Percentiles rank a stretch among this genome's conserved stretches.
Conservation (phyloP, 176 grass and related monocot species). For the Elymus sibiricus region DNA sequence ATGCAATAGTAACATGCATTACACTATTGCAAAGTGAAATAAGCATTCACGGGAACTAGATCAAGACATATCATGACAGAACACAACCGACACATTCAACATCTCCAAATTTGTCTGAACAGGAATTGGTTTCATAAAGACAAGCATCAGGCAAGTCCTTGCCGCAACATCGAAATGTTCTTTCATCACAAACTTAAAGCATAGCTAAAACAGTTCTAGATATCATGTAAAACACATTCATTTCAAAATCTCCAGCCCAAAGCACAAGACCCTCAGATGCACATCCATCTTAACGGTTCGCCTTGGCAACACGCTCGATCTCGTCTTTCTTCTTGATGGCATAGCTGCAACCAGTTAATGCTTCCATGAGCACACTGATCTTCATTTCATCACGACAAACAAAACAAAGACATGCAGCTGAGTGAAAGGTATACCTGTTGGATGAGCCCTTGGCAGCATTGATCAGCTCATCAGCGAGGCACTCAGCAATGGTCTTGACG, state of each 20-base stretch:
- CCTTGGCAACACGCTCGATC: slow-evolving; percentile 81
- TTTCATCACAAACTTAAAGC: not conserved
- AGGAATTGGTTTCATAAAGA: not conserved
- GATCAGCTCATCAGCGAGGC: slow-evolving; percentile 70
- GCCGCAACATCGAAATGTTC: not conserved
- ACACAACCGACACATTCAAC: not conserved
- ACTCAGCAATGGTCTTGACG: slow-evolving; percentile 73
- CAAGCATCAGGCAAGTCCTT: not conserved
- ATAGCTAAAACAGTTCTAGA: not conserved
- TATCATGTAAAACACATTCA: not conserved
- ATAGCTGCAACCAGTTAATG: slow-evolving; percentile 26
- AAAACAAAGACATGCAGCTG: too few species aligned
- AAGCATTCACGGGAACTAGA: not conserved
- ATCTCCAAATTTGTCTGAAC: not conserved
- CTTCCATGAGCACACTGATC: not conserved
- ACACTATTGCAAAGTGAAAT: not conserved
- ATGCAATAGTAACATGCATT: too few species aligned
- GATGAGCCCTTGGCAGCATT: slow-evolving; percentile 73
- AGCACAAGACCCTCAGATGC: not conserved
- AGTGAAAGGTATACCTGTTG: slow-evolving; percentile 26
- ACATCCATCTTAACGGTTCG: slow-evolving; percentile 58
- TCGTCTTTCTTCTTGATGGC: slow-evolving; percentile 75
- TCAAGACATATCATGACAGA: not conserved
- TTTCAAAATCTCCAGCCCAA: not conserved
- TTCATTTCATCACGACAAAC: not conserved